Evolutionary conservation across 2,329 filamentous ascomycete species (phyloP), one percentile per base, ranked within the genome.

Genomic region (Fusarium bactridioides): DNA sequence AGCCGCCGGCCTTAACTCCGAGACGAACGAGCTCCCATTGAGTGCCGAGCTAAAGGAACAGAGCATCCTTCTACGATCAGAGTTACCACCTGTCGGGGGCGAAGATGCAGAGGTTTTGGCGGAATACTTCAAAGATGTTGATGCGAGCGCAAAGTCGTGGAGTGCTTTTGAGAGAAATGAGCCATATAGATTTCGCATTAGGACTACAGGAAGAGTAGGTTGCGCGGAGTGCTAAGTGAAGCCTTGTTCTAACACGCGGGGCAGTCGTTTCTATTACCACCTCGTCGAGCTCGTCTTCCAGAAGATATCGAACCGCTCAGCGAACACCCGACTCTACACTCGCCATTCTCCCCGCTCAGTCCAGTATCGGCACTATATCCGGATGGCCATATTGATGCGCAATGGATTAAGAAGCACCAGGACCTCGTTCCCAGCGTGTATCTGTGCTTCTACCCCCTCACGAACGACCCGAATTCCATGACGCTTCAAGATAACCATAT

Each of bases 351-450:
- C 5, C 96, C 95, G 2, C 86, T 98, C 35, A 96, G 93, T 43
- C 94, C 95, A 7, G 88, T 88, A 12, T 97, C 95, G 12, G 86
- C 90, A 5, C 87, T 97, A 6, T 98, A 96, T 79, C 95, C 95
- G 12, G 96, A 98, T 82, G 96, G 95, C 9, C 85, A 98, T 65
- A 90, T 98, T 79, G 90, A 94, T 67, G 87, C 91, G 25, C 83
- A 89, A 68, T 99, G 95, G 95, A 86, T 97, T 61, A 89, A 89
- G 67, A 99, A 98, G 80, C 95, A 98, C 80, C 95, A 97, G 78
- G 86, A 92, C 57, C 85, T 94, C 23, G 87, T 98, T 27, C 95
- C 95, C 4, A 93, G 94, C 69, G 88, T 94, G 31, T 92, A 94
- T 74, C 81, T 97, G 37, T 92, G 92, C 73, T 96, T 97, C 82